A percentile compares a stretch with the other conserved stretches of the same genome.
Conservation (phyloP, 306 rosid species). For the Clitoria ternatea region DNA sequence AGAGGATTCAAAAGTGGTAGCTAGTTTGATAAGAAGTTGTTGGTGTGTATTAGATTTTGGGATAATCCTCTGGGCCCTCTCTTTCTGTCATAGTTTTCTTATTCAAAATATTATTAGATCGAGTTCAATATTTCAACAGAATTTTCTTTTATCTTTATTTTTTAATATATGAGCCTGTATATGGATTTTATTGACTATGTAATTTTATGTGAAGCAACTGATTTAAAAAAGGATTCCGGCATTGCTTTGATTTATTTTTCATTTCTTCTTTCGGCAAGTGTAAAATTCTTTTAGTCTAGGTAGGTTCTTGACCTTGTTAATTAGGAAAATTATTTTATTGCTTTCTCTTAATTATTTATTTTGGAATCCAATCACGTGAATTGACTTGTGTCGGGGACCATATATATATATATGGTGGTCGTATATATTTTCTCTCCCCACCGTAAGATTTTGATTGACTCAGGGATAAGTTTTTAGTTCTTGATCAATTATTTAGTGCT, state of each 20-base stretch:
- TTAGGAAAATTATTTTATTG: background rate
- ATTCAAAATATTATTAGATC: background rate
- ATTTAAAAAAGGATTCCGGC: background rate
- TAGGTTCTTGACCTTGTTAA: background rate
- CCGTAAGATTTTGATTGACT: no score
- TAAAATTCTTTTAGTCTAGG: background rate
- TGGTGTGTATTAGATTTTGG: slow-evolving; percentile 36
- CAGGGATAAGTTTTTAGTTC: no score
- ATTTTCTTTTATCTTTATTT: background rate
- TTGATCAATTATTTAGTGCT: background rate
- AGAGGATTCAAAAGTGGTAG: slow-evolving; percentile 36
- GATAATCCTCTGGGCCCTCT: slow-evolving; percentile 29
- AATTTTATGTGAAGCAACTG: background rate
- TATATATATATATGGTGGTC: background rate
- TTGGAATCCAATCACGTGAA: background rate
- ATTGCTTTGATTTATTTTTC: background rate
- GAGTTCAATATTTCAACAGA: background rate
- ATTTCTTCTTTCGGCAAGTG: background rate
- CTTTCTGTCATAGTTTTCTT: background rate
- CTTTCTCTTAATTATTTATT: background rate
- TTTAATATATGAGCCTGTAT: background rate
- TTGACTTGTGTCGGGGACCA: background rate
- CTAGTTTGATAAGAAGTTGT: slow-evolving; percentile 37
- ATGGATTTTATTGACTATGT: background rate
- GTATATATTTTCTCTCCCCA: background rate